These are phyloP conservation scores for Pseudocohnilembus persalinus DNA, from an alignment of 169 alveolate genomes.

Conservation along the genomic window DNA sequence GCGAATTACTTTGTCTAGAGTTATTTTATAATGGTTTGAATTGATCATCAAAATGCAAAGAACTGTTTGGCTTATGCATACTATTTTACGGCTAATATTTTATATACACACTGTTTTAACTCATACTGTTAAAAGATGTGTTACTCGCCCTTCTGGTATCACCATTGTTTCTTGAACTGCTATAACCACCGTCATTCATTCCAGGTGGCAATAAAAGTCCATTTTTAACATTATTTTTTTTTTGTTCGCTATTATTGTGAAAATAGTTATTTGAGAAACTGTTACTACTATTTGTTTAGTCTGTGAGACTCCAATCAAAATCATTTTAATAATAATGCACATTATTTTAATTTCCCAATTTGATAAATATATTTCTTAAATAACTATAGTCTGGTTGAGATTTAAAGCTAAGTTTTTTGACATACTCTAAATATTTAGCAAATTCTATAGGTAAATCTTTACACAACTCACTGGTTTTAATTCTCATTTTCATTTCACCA, in stretches of 20 bases:
- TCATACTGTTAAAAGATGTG: background rate
- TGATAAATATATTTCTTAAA: constrained; percentile 51
- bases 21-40: no score
- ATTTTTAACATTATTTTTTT: no score
- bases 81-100: background rate
- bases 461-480: constrained; percentile 57
- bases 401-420: constrained; percentile 61
- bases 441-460: constrained; percentile 69
- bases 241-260: no score
- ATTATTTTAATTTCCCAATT: constrained; percentile 25
- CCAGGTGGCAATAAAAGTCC: background rate
- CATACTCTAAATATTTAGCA: constrained; percentile 59
- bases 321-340: constrained; percentile 22
- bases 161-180: background rate
- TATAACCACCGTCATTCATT: no score
- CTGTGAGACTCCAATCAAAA: constrained; percentile 35
- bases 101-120: background rate
- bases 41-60: background rate
- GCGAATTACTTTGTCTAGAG: no score
- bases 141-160: background rate
- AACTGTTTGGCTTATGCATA: background rate
- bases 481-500: constrained; percentile 60
- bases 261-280: no score
- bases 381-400: constrained; percentile 68
- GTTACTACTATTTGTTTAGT: background rate